Percentiles rank a stretch among this genome's conserved stretches.
Conservation (phyloP, 108 stramenopile genomes). For the Skeletonema tropicum region DNA sequence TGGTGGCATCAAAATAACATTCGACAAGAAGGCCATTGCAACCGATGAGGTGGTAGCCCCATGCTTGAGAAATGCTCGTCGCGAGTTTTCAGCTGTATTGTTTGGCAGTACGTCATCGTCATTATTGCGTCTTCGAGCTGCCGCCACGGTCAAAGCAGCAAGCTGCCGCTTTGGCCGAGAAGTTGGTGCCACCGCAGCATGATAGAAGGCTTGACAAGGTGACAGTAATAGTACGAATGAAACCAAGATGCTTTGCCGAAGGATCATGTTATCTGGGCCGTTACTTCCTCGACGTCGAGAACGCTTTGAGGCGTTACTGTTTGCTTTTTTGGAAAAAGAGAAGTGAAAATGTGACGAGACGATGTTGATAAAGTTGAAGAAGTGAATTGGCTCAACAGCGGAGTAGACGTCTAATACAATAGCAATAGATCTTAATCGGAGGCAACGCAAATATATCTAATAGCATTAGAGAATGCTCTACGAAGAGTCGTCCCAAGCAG, state of each 20-base stretch:
- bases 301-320: no score
- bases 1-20: not conserved
- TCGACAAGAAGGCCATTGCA: not conserved
- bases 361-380: no score
- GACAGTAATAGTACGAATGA: not conserved
- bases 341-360: not conserved
- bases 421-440: no score
- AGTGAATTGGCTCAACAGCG: no score
- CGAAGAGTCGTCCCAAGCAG: slow-evolving; percentile 69
- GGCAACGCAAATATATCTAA: no score
- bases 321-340: no score
- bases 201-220: not conserved
- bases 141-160: not conserved
- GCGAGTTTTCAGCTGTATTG: not conserved
- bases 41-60: not conserved
- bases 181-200: not conserved
- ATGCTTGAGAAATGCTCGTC: not conserved
- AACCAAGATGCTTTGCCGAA: not conserved
- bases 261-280: not conserved
- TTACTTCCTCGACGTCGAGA: not conserved
- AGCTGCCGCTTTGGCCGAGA: not conserved
- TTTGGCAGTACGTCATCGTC: not conserved
- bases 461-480: slow-evolving; percentile 42
- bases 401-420: no score
- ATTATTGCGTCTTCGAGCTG: not conserved